These are phyloP conservation scores for Phytophthora hibernalis DNA, from an alignment of 352 stramenopile species.

Conservation along the genomic window DNA sequence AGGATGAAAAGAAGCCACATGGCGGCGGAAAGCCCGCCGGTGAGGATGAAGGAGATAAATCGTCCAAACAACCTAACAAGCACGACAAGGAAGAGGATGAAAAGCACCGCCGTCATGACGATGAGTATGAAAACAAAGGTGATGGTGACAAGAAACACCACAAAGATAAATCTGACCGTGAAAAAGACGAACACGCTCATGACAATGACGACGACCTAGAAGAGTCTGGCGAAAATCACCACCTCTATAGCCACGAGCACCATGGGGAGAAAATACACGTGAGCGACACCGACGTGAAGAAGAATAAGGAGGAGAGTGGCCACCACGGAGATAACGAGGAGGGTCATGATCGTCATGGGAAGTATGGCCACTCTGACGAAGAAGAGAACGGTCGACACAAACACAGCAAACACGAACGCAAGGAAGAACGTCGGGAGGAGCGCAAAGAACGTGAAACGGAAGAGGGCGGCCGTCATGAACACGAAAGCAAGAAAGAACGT, in stretches of 20 bases:
- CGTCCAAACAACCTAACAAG: slow-evolving; percentile 5
- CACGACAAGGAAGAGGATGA: slow-evolving; percentile 11
- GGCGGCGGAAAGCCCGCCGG: neutral
- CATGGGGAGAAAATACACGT: slow-evolving; percentile 4
- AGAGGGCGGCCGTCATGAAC: slow-evolving; percentile 2
- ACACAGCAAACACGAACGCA: slow-evolving; percentile 22
- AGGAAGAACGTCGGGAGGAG: slow-evolving; percentile 18
- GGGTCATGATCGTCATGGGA: neutral
- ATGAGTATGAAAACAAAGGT: slow-evolving; percentile 3
- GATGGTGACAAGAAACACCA: slow-evolving; percentile 13
- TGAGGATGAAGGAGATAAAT: slow-evolving; percentile 17
- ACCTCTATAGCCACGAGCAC: slow-evolving; percentile 3
- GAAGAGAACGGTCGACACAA: slow-evolving; percentile 4
- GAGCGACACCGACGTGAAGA: slow-evolving; percentile 16
- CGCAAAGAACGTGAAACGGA: slow-evolving; percentile 8
- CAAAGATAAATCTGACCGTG: neutral
- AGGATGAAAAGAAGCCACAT: slow-evolving; percentile 18
- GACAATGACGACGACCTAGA: slow-evolving; percentile 14
- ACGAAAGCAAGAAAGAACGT: slow-evolving; percentile 20
- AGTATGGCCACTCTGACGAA: slow-evolving; percentile 8
- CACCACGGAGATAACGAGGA: slow-evolving; percentile 2
- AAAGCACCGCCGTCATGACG: slow-evolving; percentile 12
- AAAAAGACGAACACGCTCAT: slow-evolving; percentile 6
- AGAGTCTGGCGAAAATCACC: slow-evolving; percentile 7
- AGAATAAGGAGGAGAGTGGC: slow-evolving; percentile 3